phyloP scores from a whole-genome alignment of 306 rosid genomes.

The Hippophae gyantsensis region DNA sequence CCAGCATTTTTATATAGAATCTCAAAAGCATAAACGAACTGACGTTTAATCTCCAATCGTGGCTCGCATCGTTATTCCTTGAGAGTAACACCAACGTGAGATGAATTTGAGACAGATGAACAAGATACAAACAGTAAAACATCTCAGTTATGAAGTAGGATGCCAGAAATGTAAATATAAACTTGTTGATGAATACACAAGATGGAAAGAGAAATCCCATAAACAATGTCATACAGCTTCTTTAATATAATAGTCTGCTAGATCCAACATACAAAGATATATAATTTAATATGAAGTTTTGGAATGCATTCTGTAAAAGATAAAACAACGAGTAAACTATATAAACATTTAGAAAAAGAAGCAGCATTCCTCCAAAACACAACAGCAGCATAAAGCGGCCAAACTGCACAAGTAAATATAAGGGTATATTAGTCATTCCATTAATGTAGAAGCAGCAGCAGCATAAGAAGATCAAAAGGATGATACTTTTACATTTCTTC shows the following conservation, averaged over 20 bases:
- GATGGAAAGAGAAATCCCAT: background rate
- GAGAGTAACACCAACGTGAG: too few relatives aligned
- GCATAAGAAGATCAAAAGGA: background rate
- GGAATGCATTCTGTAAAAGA: slow-evolving; percentile 16
- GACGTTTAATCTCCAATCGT: too few relatives aligned
- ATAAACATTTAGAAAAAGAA: slow-evolving; percentile 28
- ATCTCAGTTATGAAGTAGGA: background rate
- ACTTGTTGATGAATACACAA: background rate
- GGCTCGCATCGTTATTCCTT: too few relatives aligned
- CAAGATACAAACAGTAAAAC: too few relatives aligned
- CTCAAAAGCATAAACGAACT: too few relatives aligned
- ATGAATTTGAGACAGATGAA: too few relatives aligned
- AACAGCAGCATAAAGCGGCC: slow-evolving; percentile 81
- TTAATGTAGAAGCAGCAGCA: slow-evolving; percentile 1
- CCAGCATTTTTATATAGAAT: too few relatives aligned
- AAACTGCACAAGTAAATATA: slow-evolving; percentile 44
- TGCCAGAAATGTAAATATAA: background rate
- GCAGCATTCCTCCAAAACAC: slow-evolving; percentile 76
- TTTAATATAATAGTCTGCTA: slow-evolving; percentile 15
- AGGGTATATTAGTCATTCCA: slow-evolving; percentile 4
- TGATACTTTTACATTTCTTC: background rate
- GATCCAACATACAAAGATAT: slow-evolving; percentile 18
- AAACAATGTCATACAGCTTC: slow-evolving; percentile 14
- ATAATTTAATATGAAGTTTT: slow-evolving; percentile 2
- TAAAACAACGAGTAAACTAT: slow-evolving; percentile 3